These are phyloP conservation scores for Sphaerostilbella broomeana DNA, from an alignment of 2,329 filamentous ascomycete species.

Conservation along the genomic window DNA sequence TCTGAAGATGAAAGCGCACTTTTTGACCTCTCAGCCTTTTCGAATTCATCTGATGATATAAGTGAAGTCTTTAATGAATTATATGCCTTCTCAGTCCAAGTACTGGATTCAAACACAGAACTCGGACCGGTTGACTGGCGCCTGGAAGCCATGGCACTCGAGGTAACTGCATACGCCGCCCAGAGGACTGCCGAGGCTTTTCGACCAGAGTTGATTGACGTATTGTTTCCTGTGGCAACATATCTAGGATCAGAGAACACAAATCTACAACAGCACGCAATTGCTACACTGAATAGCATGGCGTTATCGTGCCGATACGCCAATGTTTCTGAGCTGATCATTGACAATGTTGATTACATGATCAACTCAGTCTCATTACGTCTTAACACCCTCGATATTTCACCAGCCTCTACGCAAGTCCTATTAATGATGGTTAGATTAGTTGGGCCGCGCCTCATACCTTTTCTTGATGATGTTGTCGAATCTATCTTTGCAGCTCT, in stretches of 20 bases:
- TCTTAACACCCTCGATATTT: constrained; percentile 86
- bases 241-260: constrained; percentile 67
- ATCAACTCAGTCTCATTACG: constrained; percentile 86
- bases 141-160: constrained; percentile 70
- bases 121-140: constrained; percentile 57
- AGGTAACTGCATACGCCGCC: constrained; percentile 72
- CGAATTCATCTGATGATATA: constrained; percentile 32
- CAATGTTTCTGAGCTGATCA: constrained; percentile 69
- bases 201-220: constrained; percentile 79
- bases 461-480: constrained; percentile 86
- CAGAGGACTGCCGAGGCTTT: constrained; percentile 61
- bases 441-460: constrained; percentile 72
- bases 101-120: constrained; percentile 51
- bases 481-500: constrained; percentile 85
- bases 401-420: constrained; percentile 84
- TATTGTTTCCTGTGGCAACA: constrained; percentile 87
- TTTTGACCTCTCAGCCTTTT: constrained; percentile 45
- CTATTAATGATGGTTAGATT: constrained; percentile 90
- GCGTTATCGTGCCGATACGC: constrained; percentile 67
- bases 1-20: constrained; percentile 58
- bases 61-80: constrained; percentile 54
- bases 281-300: constrained; percentile 76
- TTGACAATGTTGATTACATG: constrained; percentile 93
- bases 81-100: constrained; percentile 59
- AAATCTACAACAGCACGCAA: constrained; percentile 70